These are phyloP conservation scores for Penicillium sp. DNA, from an alignment of 2,329 filamentous ascomycete genomes.

Conservation along the genomic window DNA sequence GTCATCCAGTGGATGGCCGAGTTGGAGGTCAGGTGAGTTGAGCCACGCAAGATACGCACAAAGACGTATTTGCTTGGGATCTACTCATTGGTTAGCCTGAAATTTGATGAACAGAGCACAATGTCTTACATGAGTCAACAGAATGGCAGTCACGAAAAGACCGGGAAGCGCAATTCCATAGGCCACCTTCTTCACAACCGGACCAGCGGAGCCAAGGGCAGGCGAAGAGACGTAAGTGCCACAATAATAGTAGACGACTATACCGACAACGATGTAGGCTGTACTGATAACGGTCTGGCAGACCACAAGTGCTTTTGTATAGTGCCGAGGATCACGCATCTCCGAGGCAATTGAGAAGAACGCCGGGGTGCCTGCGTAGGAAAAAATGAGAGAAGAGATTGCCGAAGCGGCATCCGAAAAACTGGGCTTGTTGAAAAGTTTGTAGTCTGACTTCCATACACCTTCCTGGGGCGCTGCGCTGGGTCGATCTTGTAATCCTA, in stretches of 20 bases:
- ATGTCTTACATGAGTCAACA: conserved; percentile 13
- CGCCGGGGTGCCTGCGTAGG: conserved; percentile 14
- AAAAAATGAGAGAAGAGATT: conserved; percentile 9
- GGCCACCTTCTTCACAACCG: conserved; percentile 12
- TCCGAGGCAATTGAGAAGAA: conserved; percentile 16
- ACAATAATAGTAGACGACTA: conserved; percentile 16
- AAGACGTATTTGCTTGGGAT: conserved; percentile 11
- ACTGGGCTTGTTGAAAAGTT: conserved; percentile 3
- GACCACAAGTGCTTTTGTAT: conserved; percentile 9
- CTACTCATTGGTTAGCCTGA: neutral
- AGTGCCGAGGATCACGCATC: conserved; percentile 16
- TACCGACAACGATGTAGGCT: conserved; percentile 12
- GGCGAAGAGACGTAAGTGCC: conserved; percentile 16
- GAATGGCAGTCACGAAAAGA: conserved; percentile 13
- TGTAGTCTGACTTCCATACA: conserved; percentile 11
- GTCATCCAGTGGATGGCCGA: conserved; percentile 15
- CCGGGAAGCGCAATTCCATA: conserved; percentile 16
- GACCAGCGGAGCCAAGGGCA: conserved; percentile 15
- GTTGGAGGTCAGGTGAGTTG: conserved; percentile 10
- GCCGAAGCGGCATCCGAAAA: conserved; percentile 10
- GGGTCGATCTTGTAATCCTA: conserved; percentile 11
- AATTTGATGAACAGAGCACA: neutral
- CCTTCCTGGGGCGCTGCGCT: neutral
- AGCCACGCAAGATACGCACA: conserved; percentile 9
- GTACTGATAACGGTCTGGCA: conserved; percentile 9